A percentile compares a stretch with the other conserved stretches of the same genome.
phyloP scores from a whole-genome alignment of 208 protist species.

The Wallacemonas sp. region DNA sequence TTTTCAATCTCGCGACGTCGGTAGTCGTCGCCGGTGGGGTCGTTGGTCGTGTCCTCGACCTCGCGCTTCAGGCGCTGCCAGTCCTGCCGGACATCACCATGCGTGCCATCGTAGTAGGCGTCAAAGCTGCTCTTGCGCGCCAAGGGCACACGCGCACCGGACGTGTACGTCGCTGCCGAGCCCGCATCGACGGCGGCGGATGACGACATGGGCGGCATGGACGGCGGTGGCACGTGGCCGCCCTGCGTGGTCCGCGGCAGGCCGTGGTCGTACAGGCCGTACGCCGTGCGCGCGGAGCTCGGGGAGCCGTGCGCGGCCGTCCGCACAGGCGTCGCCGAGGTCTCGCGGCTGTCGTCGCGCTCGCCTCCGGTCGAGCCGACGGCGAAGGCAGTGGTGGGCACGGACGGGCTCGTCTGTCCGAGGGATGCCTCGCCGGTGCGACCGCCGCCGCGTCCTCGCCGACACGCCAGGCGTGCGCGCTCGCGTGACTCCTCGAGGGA shows the following conservation, averaged over 20 bases:
- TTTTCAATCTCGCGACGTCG: slow-evolving; percentile 65
- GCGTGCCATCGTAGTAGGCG: slow-evolving; percentile 17
- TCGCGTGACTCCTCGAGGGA: slow-evolving; percentile 56
- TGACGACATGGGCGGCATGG: neutral
- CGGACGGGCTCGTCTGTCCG: neutral
- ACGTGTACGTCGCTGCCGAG: slow-evolving; percentile 14
- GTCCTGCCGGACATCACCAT: slow-evolving; percentile 40
- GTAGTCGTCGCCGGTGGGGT: slow-evolving; percentile 76
- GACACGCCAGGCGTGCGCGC: slow-evolving; percentile 4
- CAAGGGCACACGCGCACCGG: neutral
- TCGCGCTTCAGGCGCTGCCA: slow-evolving; percentile 67
- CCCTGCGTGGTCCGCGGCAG: slow-evolving; percentile 17
- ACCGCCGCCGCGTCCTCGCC: slow-evolving; percentile 8
- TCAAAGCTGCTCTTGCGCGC: slow-evolving; percentile 7
- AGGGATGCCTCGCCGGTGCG: slow-evolving; percentile 10
- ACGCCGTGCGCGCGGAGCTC: slow-evolving; percentile 5
- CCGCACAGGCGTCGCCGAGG: too few species aligned
- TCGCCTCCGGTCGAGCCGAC: neutral
- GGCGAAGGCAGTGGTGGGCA: slow-evolving; percentile 1
- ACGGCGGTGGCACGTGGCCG: slow-evolving; percentile 13
- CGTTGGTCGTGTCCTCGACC: slow-evolving; percentile 54
- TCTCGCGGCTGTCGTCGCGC: too few species aligned
- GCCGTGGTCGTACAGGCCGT: slow-evolving; percentile 16
- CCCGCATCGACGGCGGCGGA: too few species aligned
- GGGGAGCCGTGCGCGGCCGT: too few species aligned